These are phyloP conservation scores for Fusarium sp. DNA, from an alignment of 2,329 filamentous ascomycete species.

Conservation along the genomic window DNA sequence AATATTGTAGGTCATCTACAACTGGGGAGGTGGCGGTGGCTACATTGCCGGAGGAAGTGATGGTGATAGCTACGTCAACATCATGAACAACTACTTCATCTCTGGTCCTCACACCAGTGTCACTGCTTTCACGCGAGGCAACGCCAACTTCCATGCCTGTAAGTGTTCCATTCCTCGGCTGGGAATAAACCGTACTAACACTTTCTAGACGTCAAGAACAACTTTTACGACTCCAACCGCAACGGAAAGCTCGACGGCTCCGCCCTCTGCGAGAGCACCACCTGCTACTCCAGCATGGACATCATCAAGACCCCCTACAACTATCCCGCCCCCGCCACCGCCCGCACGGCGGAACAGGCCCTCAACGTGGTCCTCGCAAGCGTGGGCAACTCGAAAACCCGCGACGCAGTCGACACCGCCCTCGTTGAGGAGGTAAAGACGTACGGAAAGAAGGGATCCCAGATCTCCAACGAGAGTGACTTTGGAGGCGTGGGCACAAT, in stretches of 20 bases:
- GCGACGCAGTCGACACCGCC: conserved; percentile 57
- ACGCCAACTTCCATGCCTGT: conserved; percentile 64
- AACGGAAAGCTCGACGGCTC: conserved; percentile 62
- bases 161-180: conserved; percentile 7
- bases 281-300: conserved; percentile 61
- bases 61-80: conserved; percentile 61
- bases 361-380: conserved; percentile 53
- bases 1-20: conserved; percentile 59
- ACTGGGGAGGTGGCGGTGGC: conserved; percentile 65
- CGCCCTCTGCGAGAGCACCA: conserved; percentile 54
- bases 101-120: conserved; percentile 62
- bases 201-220: conserved; percentile 57
- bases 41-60: conserved; percentile 65
- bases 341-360: conserved; percentile 54
- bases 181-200: not conserved
- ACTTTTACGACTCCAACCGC: conserved; percentile 63
- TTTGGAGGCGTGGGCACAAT: conserved; percentile 56
- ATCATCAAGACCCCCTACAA: conserved; percentile 53
- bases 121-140: conserved; percentile 66
- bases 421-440: conserved; percentile 58
- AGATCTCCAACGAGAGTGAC: conserved; percentile 59
- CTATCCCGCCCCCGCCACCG: conserved; percentile 56
- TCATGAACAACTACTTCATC: conserved; percentile 69
- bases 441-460: conserved; percentile 57
- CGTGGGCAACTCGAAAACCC: conserved; percentile 56